Evolutionary conservation across 306 rosid species (phyloP).

Genomic region (Herpetospermum pedunculosum): DNA sequence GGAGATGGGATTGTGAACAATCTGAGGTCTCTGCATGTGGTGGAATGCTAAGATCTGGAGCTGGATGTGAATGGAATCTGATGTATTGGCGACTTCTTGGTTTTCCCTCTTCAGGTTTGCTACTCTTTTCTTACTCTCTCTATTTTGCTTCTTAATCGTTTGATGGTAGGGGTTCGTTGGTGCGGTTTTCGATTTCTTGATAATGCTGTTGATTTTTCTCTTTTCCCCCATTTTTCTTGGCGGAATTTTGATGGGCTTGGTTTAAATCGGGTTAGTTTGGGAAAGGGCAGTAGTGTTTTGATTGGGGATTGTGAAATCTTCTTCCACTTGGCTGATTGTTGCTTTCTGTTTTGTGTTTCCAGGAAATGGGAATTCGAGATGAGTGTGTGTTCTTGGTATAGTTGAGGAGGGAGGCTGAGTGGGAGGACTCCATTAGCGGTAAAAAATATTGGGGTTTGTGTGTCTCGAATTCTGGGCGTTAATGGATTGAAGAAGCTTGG

Average conservation of each 20-base stretch:
- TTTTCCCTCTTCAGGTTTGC: constrained; percentile 40
- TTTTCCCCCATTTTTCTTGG: constrained; percentile 15
- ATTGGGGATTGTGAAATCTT: constrained; percentile 10
- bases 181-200: constrained; percentile 23
- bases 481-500: constrained; percentile 54
- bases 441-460: constrained; percentile 11
- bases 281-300: background rate
- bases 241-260: constrained; percentile 1
- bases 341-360: constrained; percentile 19
- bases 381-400: constrained; percentile 10
- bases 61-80: constrained; percentile 31
- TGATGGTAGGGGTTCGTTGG: constrained; percentile 23
- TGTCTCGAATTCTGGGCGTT: constrained; percentile 18
- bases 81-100: constrained; percentile 14
- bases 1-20: constrained; percentile 17
- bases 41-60: constrained; percentile 49
- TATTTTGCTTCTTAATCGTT: background rate
- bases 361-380: constrained; percentile 38
- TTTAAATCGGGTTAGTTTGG: background rate
- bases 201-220: constrained; percentile 17
- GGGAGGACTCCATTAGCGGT: background rate
- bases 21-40: constrained; percentile 15
- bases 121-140: constrained; percentile 15
- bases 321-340: background rate
- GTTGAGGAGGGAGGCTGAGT: constrained; percentile 18